These are phyloP conservation scores for Cenchrus purpureus DNA, from an alignment of 176 grass and related monocot genomes.

Conservation along the genomic window DNA sequence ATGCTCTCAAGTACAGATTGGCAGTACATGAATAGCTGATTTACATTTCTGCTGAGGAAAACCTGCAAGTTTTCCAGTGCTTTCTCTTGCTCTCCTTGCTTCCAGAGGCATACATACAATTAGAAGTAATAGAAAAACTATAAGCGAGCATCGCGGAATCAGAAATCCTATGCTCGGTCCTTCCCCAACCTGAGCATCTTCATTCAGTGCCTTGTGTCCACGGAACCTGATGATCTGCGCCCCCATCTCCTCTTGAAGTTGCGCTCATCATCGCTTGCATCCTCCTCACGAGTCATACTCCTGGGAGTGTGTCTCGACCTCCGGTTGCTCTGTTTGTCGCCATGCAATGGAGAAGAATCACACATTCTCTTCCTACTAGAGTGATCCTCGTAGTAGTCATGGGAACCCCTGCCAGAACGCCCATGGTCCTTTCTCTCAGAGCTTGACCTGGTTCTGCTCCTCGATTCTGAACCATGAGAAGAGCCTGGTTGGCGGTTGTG, in stretches of 20 bases:
- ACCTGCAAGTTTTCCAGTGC: neutral
- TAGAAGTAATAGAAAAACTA: neutral
- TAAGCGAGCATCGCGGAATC: slow-evolving; percentile 22
- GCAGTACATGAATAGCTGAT: neutral
- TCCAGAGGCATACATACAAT: slow-evolving; percentile 30
- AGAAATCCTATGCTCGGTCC: neutral
- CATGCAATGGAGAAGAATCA: neutral
- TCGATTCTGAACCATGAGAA: slow-evolving; percentile 20
- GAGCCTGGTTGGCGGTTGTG: neutral
- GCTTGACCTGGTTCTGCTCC: slow-evolving; percentile 29
- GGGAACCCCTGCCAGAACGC: slow-evolving; percentile 4
- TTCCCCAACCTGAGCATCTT: neutral
- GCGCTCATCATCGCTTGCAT: slow-evolving; percentile 49
- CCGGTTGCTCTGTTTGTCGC: neutral
- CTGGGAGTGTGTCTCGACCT: slow-evolving; percentile 43
- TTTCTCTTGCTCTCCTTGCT: neutral
- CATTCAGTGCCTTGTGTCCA: slow-evolving; percentile 28
- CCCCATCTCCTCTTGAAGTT: slow-evolving; percentile 61
- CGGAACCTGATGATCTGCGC: slow-evolving; percentile 12
- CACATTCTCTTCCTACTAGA: slow-evolving; percentile 44
- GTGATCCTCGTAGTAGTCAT: slow-evolving; percentile 26
- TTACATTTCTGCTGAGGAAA: slow-evolving; percentile 10
- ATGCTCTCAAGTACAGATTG: slow-evolving; percentile 20
- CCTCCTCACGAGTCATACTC: slow-evolving; percentile 22
- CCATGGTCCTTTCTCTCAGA: slow-evolving; percentile 26